A percentile compares a stretch with the other conserved stretches of the same genome.
Evolutionary conservation across 106 monocot genomes (phyloP).

Genomic region (Cymbidium sinense): DNA sequence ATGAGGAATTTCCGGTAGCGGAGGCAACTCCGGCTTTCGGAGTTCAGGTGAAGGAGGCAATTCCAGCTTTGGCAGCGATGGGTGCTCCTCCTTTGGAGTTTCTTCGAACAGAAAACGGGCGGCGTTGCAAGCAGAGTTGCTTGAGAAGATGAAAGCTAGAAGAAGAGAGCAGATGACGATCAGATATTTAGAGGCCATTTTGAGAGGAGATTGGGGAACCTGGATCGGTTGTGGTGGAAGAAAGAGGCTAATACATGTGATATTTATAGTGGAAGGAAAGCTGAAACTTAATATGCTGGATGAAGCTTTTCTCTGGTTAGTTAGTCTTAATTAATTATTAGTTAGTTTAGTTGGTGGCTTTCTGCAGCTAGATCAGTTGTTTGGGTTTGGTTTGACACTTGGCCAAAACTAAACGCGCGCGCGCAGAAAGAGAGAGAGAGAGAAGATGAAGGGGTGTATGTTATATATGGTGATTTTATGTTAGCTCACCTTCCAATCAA

Average conservation of each 20-base stretch:
- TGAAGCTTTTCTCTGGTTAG: too few species aligned
- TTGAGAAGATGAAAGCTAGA: neutral
- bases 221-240: neutral
- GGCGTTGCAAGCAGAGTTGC: neutral
- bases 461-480: too few species aligned
- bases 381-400: neutral
- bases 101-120: neutral
- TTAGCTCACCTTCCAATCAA: too few species aligned
- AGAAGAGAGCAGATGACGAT: neutral
- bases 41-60: neutral
- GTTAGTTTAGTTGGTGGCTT: neutral
- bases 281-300: neutral
- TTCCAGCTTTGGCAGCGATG: neutral
- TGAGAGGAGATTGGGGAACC: neutral
- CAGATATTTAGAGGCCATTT: neutral
- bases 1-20: neutral
- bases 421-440: too few species aligned
- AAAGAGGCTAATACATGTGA: neutral
- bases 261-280: neutral
- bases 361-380: neutral
- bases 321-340: too few species aligned
- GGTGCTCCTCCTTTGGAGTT: neutral
- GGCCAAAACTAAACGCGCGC: too few species aligned
- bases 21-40: neutral
- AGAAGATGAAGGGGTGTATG: too few species aligned